phyloP scores from a whole-genome alignment of 768 basidiomycete species.

The Trametes cinnabarina region DNA sequence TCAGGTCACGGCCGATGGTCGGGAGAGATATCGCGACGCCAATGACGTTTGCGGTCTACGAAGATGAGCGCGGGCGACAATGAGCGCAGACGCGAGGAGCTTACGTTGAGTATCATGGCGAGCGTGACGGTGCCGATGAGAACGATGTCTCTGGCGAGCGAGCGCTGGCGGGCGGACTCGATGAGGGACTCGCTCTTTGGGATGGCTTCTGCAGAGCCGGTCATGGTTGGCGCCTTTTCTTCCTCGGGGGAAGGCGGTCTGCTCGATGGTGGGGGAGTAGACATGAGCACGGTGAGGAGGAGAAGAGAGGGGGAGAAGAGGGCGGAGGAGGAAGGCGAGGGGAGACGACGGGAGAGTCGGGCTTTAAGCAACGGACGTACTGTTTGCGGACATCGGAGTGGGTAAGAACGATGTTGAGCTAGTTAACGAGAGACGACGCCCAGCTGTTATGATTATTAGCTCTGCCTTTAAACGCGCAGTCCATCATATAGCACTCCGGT shows the following conservation, averaged over 20 bases:
- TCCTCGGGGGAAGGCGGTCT: background rate
- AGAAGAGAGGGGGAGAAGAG: background rate
- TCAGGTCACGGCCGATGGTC: slow-evolving; percentile 38
- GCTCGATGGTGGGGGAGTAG: background rate
- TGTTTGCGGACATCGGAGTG: too few relatives aligned
- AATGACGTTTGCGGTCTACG: slow-evolving; percentile 25
- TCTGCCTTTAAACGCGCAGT: too few relatives aligned
- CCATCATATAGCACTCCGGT: too few relatives aligned
- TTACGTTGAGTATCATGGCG: slow-evolving; percentile 32
- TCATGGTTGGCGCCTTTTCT: background rate
- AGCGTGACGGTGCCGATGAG: slow-evolving; percentile 30
- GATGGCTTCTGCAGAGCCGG: background rate
- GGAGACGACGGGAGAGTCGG: background rate
- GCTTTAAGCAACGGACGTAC: too few relatives aligned
- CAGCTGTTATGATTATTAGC: too few relatives aligned
- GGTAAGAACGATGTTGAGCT: too few relatives aligned
- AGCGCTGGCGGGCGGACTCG: background rate
- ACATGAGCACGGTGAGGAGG: background rate
- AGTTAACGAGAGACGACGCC: too few relatives aligned
- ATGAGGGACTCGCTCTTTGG: background rate
- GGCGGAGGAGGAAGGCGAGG: background rate
- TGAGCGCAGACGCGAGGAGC: background rate
- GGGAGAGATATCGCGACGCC: slow-evolving; percentile 31
- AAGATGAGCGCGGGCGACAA: background rate
- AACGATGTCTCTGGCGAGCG: slow-evolving; percentile 10